Conservation (phyloP, 176 grass and related monocot species). For the Thalia dealbata region DNA sequence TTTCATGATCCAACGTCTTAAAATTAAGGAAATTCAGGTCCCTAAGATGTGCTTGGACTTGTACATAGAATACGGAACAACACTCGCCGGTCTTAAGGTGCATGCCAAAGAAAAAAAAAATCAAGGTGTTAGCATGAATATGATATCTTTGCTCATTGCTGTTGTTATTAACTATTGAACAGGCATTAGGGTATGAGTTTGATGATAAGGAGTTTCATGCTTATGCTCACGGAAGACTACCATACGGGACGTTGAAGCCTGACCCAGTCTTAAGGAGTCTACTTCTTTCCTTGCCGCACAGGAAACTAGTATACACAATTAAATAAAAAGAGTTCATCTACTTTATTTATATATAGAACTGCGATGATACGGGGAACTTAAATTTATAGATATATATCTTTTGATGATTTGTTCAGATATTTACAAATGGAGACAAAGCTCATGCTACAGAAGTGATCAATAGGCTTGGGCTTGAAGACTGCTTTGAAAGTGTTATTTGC, state of each 20-base stretch:
- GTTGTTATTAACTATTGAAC: background rate
- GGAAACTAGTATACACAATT: slow-evolving; percentile 59
- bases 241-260: slow-evolving; percentile 47
- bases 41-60: slow-evolving; percentile 55
- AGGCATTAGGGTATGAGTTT: slow-evolving; percentile 51
- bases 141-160: background rate
- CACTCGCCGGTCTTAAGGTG: slow-evolving; percentile 74
- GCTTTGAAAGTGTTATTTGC: slow-evolving; percentile 56
- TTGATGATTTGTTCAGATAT: slow-evolving; percentile 41
- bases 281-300: slow-evolving; percentile 50
- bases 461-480: slow-evolving; percentile 43
- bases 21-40: slow-evolving; percentile 50
- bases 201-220: slow-evolving; percentile 54
- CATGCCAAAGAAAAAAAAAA: too few relatives aligned
- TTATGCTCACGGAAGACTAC: slow-evolving; percentile 63
- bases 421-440: slow-evolving; percentile 56
- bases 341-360: too few relatives aligned
- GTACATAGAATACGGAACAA: slow-evolving; percentile 69
- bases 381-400: too few relatives aligned
- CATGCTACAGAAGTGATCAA: slow-evolving; percentile 35
- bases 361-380: too few relatives aligned
- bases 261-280: slow-evolving; percentile 49
- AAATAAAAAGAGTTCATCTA: too few relatives aligned
- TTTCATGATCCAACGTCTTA: slow-evolving; percentile 54
- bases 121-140: too few relatives aligned